These are phyloP conservation scores for Sporothrix variecibatus DNA, from an alignment of 2,329 filamentous ascomycete genomes.

Conservation along the genomic window DNA sequence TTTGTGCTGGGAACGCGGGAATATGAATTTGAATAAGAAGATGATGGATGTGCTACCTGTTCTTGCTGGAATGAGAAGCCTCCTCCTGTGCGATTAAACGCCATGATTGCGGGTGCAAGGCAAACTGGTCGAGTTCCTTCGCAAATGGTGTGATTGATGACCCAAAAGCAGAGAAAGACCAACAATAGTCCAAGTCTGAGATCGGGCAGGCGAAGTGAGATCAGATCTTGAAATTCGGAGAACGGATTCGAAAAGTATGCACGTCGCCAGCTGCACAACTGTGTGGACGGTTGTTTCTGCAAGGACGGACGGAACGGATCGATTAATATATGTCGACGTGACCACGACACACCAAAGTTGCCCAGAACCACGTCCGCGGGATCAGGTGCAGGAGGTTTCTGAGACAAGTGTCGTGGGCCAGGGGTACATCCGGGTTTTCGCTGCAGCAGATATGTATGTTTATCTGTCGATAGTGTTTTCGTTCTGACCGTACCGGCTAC, in stretches of 20 bases:
- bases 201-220: background rate
- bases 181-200: background rate
- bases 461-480: background rate
- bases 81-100: conserved; percentile 35
- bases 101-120: conserved; percentile 34
- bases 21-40: conserved; percentile 7
- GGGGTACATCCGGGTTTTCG: background rate
- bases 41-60: conserved; percentile 36
- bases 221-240: background rate
- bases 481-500: background rate
- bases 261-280: background rate
- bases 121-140: background rate
- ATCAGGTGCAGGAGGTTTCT: background rate
- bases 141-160: background rate
- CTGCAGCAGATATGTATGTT: background rate
- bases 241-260: background rate
- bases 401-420: background rate
- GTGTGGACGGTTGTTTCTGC: background rate
- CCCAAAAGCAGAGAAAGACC: background rate
- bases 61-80: conserved; percentile 37
- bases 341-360: background rate
- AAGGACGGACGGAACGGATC: background rate
- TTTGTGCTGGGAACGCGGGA: background rate
- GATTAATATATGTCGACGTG: conserved; percentile 18
- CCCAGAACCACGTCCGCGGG: conserved; percentile 18